Evolutionary conservation across 805 yeast genomes (phyloP).

Genomic region (Myxozyma mucilagina): DNA sequence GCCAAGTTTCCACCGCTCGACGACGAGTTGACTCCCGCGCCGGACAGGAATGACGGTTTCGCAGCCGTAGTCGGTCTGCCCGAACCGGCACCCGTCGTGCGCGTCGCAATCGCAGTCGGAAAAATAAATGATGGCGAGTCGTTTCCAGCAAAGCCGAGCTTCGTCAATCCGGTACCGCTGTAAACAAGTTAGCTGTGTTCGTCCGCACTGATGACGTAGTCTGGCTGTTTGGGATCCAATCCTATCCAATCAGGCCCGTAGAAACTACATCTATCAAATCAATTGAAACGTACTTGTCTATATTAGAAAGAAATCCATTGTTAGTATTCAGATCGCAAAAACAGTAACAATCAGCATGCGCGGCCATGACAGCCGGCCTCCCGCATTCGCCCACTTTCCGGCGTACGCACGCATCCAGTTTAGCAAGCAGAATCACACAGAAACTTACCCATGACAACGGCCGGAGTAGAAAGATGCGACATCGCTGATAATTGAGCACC

Average conservation of each 20-base stretch:
- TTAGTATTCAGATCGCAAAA: background rate
- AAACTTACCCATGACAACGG: constrained; percentile 90
- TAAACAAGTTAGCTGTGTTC: background rate
- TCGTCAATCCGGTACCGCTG: constrained; percentile 98
- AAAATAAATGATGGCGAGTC: constrained; percentile 96
- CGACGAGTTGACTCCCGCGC: constrained; percentile 36
- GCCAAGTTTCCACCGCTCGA: constrained; percentile 48
- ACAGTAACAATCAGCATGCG: too few species aligned
- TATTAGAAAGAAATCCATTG: background rate
- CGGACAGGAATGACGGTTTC: constrained; percentile 47
- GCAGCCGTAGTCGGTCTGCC: constrained; percentile 44
- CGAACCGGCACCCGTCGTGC: constrained; percentile 39
- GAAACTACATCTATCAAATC: background rate
- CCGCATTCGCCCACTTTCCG: background rate
- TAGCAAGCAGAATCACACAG: background rate
- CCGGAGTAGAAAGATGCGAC: constrained; percentile 51
- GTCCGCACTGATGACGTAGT: background rate
- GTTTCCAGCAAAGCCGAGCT: constrained; percentile 97
- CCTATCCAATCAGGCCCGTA: background rate
- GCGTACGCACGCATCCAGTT: background rate
- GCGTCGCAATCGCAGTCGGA: constrained; percentile 93
- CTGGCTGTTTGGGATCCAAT: background rate
- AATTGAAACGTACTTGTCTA: constrained; percentile 40
- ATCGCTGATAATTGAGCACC: constrained; percentile 10
- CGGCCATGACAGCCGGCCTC: background rate